Conservation (phyloP, 2,329 filamentous ascomycete species). For the Nannizzia gypsea region DNA sequence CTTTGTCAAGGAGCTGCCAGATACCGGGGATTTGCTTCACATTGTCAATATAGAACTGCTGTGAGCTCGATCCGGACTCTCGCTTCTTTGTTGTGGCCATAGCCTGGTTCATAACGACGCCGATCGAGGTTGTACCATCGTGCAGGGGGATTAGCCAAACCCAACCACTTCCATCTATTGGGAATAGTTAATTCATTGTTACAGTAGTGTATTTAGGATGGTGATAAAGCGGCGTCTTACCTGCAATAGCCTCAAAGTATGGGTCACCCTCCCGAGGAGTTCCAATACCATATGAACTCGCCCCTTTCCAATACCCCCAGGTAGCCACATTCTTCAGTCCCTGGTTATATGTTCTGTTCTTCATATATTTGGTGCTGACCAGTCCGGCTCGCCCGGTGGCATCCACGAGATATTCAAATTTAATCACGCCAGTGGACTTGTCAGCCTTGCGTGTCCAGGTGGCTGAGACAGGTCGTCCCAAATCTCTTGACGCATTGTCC, state of each 20-base stretch:
- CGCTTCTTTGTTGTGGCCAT: slow-evolving; percentile 28
- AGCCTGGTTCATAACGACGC: slow-evolving; percentile 34
- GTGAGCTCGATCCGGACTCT: slow-evolving; percentile 14
- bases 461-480: neutral
- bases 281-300: slow-evolving; percentile 24
- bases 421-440: slow-evolving; percentile 3
- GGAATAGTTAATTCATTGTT: neutral
- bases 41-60: slow-evolving; percentile 27
- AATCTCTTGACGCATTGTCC: neutral
- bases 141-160: slow-evolving; percentile 42
- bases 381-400: slow-evolving; percentile 38
- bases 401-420: slow-evolving; percentile 40
- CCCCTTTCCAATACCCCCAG: slow-evolving; percentile 40
- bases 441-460: slow-evolving; percentile 2
- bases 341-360: slow-evolving; percentile 38
- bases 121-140: slow-evolving; percentile 35
- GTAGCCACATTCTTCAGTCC: slow-evolving; percentile 40
- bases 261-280: slow-evolving; percentile 28
- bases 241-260: slow-evolving; percentile 36
- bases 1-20: slow-evolving; percentile 22
- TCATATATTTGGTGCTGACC: slow-evolving; percentile 39
- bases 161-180: slow-evolving; percentile 39
- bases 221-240: slow-evolving; percentile 15
- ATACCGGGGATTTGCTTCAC: slow-evolving; percentile 24
- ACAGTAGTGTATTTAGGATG: neutral